phyloP scores from a whole-genome alignment of 768 basidiomycete genomes.

The Naganishia randhawae region DNA sequence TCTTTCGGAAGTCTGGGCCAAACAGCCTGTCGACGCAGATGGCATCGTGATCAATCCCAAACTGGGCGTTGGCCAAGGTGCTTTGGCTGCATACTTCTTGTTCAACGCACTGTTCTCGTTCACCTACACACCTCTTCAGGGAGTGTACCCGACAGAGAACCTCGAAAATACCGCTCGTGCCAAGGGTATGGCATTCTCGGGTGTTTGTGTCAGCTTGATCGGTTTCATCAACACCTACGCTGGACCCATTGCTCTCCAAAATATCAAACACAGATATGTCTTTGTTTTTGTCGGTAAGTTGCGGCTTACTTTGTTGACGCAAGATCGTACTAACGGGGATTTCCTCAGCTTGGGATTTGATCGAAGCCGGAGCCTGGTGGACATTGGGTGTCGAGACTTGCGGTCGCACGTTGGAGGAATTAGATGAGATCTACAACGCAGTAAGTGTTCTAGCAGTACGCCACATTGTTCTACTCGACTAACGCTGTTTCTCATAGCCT shows the following conservation, averaged over 20 bases:
- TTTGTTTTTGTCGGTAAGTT: slow-evolving; percentile 36
- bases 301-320: background rate
- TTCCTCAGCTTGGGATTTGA: slow-evolving; percentile 43
- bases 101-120: slow-evolving; percentile 59
- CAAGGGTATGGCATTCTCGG: slow-evolving; percentile 62
- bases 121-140: slow-evolving; percentile 62
- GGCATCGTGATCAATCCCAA: slow-evolving; percentile 32
- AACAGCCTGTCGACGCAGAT: slow-evolving; percentile 24
- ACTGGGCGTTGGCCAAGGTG: slow-evolving; percentile 45
- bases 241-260: slow-evolving; percentile 53
- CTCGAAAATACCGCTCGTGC: slow-evolving; percentile 60
- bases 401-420: slow-evolving; percentile 49
- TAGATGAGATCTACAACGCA: slow-evolving; percentile 49
- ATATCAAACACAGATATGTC: slow-evolving; percentile 52
- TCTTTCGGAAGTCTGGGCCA: slow-evolving; percentile 31
- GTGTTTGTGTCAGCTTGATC: slow-evolving; percentile 40
- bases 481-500: too few species aligned
- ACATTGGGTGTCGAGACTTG: slow-evolving; percentile 48
- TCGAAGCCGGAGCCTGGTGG: slow-evolving; percentile 46
- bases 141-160: slow-evolving; percentile 60
- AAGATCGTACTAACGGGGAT: slow-evolving; percentile 22
- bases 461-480: too few species aligned
- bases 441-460: too few species aligned
- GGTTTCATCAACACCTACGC: slow-evolving; percentile 58
- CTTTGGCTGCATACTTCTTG: slow-evolving; percentile 52